Conservation (phyloP, 441 rosid species). For the Croton laevigatus region DNA sequence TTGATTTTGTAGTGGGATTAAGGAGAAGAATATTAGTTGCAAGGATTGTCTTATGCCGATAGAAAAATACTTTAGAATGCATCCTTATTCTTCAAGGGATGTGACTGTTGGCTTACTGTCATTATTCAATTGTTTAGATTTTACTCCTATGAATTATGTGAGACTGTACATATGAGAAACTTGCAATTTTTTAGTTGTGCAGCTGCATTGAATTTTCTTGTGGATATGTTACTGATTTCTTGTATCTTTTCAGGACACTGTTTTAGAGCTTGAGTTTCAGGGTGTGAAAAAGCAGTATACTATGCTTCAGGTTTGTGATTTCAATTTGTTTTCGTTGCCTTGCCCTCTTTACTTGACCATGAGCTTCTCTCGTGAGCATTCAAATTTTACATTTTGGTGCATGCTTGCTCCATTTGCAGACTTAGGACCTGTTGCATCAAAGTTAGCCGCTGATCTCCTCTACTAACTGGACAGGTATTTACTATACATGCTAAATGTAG, state of each 20-base stretch:
- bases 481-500: not conserved
- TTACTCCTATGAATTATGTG: not conserved
- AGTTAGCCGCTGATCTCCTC: constrained; percentile 99
- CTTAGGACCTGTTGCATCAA: constrained; percentile 99
- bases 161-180: not conserved
- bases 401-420: constrained; percentile 43
- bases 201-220: not conserved
- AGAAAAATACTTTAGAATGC: not conserved
- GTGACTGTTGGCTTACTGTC: not conserved
- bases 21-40: not conserved
- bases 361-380: not conserved
- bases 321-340: not conserved
- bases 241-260: constrained; percentile 66
- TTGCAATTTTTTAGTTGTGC: not conserved
- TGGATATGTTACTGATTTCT: constrained; percentile 2
- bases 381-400: constrained; percentile 15
- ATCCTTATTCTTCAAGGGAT: not conserved
- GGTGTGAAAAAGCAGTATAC: constrained; percentile 90
- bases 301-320: constrained; percentile 88
- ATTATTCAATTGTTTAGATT: not conserved
- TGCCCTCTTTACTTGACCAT: not conserved
- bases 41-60: not conserved
- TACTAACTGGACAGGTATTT: constrained; percentile 96
- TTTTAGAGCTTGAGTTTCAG: constrained; percentile 96
- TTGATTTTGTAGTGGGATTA: constrained; percentile 2